Evolutionary conservation across 805 yeast genomes (phyloP), one percentile per base, ranked within the genome.

Genomic region (Hermanozyma aechmeae): DNA sequence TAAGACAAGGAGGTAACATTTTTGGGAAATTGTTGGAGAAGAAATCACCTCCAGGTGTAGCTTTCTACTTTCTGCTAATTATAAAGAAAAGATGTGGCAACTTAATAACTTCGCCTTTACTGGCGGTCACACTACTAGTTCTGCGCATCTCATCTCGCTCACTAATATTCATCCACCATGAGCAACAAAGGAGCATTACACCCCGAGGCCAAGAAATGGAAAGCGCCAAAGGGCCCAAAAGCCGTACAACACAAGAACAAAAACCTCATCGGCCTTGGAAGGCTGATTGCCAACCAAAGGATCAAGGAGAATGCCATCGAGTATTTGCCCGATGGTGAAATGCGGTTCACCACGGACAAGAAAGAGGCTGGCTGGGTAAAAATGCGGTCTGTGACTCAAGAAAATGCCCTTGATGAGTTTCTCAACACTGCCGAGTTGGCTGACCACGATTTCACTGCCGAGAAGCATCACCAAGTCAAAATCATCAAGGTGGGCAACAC

Each of bases 381-480:
- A 39, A 61, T 92, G 48, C 73, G 92, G 51, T 86, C 96, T 2
- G 93, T 92, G 11, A 92, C 97, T 0, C 97, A 92, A 46, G 97
- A 92, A 53, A 74, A 80, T 42, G 79, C 96, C 1, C 58, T 92
- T 33, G 97, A 92, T 57, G 99, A 92, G 58, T 87, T 92, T 54
- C 70, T 92, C 47, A 80, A 78, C 48, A 89, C 96, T 6, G 99
- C 98, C 1, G 95, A 85, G 53, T 70, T 92, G 34, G 96, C 96
- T 2, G 95, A 86, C 50, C 86, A 89, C 13, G 97, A 92, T 59
- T 92, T 92, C 59, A 77, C 95, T 6, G 96, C 97, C 3, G 96
- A 89, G 42, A 76, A 79, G 48, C 69, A 76, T 33, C 76, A 79
- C 26, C 83, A 79, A 41, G 87, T 92, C 35, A 81, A 79, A 45